Evolutionary conservation across 1,139 yeast genomes (phyloP), one percentile per base, ranked within the genome.

Genomic region (Sugiyamaella pinicola): DNA sequence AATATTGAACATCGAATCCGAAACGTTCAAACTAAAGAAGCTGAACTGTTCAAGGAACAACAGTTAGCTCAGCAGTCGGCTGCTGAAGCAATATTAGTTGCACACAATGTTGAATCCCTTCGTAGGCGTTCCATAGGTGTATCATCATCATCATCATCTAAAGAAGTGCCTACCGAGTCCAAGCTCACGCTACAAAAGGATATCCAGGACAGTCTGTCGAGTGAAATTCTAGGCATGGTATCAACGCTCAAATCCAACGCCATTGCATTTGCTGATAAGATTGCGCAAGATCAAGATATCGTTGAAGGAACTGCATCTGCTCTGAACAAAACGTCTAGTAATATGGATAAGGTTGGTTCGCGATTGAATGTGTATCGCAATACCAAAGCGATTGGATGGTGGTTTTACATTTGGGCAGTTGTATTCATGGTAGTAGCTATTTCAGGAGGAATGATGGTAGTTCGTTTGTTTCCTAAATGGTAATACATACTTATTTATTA

Each of bases 231-330:
- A 24, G 72, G 68, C 35, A 76, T 72, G 65, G 82, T 78, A 2
- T 72, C 76, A 52, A 72, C 72, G n/a, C 79, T 82, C 61, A 76
- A 81, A 67, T 71, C 73, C 43, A 74, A 70, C 54, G 83, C 81
- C 38, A 69, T 73, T 61, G 71, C 74, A 55, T 75, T 74, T 53
- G 66, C 67, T 19, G 65, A 64, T 15, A 77, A 71, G 58, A 61
- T 74, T 19, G 63, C 66, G 13, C 53, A 61, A 18, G 77, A 74
- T 55, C 59, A 60, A 10, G 65, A 64, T 26, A 67, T 71, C 13
- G 67, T 74, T 8, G 56, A 58, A 22, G 58, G 66, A 12, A 66
- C 77, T 0, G 60, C 67, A 9, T 63, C 61, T 8, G 68, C 75
- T 2, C 55, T 74, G 42, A 68, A 68, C 43, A 62, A 62, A 48